Percentiles rank a stretch among this genome's conserved stretches.
These are phyloP conservation scores for Trametes versicolor DNA, from an alignment of 1,284 basidiomycete genomes.

Conservation along the genomic window DNA sequence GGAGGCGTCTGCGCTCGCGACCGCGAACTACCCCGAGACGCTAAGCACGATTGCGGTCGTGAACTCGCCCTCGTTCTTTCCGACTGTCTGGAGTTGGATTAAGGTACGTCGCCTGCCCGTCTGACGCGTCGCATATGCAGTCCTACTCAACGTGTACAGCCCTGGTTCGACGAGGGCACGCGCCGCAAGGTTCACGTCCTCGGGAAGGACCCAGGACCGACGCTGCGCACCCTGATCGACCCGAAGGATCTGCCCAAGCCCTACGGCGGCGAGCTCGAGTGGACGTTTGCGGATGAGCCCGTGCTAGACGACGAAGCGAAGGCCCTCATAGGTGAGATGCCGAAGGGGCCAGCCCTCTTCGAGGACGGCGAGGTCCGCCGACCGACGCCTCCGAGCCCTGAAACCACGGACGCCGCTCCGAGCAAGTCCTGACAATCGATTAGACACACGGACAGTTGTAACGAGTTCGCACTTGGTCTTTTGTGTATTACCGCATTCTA, in stretches of 20 bases:
- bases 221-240: conserved; percentile 63
- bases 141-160: conserved; percentile 45
- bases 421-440: neutral
- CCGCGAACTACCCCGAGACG: conserved; percentile 84
- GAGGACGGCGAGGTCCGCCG: conserved; percentile 50
- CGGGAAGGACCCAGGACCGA: conserved; percentile 61
- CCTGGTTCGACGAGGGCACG: conserved; percentile 82
- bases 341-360: conserved; percentile 63
- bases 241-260: conserved; percentile 64
- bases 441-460: neutral
- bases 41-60: conserved; percentile 71
- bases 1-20: conserved; percentile 76
- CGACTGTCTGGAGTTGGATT: conserved; percentile 82
- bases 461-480: neutral
- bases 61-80: conserved; percentile 81
- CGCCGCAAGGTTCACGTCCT: conserved; percentile 76
- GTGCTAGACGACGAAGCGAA: conserved; percentile 61
- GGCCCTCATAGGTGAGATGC: conserved; percentile 54
- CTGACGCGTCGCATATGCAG: neutral
- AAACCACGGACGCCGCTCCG: neutral
- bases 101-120: conserved; percentile 55
- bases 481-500: conserved; percentile 24
- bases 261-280: conserved; percentile 78
- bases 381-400: conserved; percentile 20
- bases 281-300: conserved; percentile 72